Percentiles rank a stretch among this genome's conserved stretches.
Conservation (phyloP, 164 flowering plant genomes). For the Protea cynaroides region DNA sequence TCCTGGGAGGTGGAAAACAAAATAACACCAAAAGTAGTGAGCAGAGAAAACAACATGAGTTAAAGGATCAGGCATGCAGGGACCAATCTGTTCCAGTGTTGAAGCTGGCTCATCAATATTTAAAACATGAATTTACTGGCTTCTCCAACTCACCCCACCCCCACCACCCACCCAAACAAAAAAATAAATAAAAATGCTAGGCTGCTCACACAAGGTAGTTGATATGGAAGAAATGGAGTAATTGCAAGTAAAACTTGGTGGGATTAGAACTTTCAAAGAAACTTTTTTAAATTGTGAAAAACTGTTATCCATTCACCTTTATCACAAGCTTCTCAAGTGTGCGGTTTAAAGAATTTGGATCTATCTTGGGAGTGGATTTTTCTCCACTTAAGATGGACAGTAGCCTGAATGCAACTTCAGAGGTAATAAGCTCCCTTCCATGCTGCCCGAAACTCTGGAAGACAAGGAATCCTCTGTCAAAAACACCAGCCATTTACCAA, state of each 20-base stretch:
- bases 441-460: slow-evolving; percentile 99
- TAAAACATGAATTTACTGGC: too few relatives aligned
- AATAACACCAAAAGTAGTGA: too few relatives aligned
- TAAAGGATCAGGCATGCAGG: too few relatives aligned
- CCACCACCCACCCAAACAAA: too few relatives aligned
- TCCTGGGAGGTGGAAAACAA: too few relatives aligned
- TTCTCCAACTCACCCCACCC: too few relatives aligned
- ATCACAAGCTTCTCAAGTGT: slow-evolving; percentile 67
- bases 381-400: slow-evolving; percentile 75
- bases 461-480: slow-evolving; percentile 99
- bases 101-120: too few relatives aligned
- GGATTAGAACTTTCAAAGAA: background rate
- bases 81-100: too few relatives aligned
- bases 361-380: slow-evolving; percentile 43
- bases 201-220: background rate
- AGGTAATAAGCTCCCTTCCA: slow-evolving; percentile 93
- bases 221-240: background rate
- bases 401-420: slow-evolving; percentile 85
- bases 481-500: slow-evolving; percentile 63
- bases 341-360: slow-evolving; percentile 35
- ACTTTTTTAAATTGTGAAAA: background rate
- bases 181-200: too few relatives aligned
- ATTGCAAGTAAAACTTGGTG: background rate
- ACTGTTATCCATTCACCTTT: slow-evolving; percentile 40
- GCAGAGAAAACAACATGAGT: too few relatives aligned